Conservation (phyloP, 2,329 filamentous ascomycete species). For the Trichoderma breve region DNA sequence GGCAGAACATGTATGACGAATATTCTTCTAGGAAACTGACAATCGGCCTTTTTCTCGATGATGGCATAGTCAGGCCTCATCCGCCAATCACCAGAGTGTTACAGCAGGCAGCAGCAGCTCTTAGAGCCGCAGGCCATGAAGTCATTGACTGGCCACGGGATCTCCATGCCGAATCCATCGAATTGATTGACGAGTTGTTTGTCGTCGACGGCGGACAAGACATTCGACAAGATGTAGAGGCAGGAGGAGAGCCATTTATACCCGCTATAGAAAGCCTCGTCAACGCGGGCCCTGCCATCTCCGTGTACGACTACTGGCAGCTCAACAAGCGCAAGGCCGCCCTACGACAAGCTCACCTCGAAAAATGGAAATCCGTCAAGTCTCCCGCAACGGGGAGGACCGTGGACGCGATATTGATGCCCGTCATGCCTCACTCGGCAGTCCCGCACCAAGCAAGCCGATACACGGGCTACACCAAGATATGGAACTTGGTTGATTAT, state of each 20-base stretch:
- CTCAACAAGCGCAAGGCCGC: conserved; percentile 33
- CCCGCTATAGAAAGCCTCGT: conserved; percentile 58
- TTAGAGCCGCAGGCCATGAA: conserved; percentile 71
- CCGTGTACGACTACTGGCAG: conserved; percentile 66
- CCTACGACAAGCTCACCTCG: not conserved
- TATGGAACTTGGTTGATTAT: not conserved
- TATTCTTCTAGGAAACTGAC: not conserved
- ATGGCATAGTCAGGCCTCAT: conserved; percentile 63
- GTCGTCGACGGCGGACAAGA: not conserved
- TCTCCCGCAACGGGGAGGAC: conserved; percentile 32
- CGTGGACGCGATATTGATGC: not conserved
- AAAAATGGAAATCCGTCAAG: not conserved
- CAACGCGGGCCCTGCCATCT: conserved; percentile 50
- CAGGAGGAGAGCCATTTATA: conserved; percentile 58
- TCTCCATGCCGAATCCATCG: not conserved
- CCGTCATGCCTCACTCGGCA: not conserved
- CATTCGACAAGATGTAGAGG: conserved; percentile 44
- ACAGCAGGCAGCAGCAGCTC: conserved; percentile 65
- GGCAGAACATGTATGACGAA: conserved; percentile 27
- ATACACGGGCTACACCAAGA: not conserved
- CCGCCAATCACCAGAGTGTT: conserved; percentile 80
- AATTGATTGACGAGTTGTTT: not conserved
- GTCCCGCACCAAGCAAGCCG: not conserved
- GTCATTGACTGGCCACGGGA: conserved; percentile 54
- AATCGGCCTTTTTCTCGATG: not conserved